Conservation (phyloP, 352 stramenopile genomes). For the Phytophthora tubulina region DNA sequence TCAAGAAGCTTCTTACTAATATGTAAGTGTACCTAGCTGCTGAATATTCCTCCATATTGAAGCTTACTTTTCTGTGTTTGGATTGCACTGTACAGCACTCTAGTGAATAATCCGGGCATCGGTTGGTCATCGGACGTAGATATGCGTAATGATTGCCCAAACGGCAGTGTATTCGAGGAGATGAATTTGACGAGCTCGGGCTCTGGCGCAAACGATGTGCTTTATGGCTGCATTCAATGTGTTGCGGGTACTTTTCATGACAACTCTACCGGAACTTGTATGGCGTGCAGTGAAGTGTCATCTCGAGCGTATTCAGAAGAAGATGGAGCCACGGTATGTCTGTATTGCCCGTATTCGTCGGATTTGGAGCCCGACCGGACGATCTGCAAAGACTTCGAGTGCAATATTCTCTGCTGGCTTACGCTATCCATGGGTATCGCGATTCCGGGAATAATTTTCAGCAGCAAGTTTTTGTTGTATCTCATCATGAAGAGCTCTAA, state of each 20-base stretch:
- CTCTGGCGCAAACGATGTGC: slow-evolving; percentile 21
- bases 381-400: slow-evolving; percentile 56
- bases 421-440: slow-evolving; percentile 61
- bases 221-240: slow-evolving; percentile 76
- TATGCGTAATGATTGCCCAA: slow-evolving; percentile 55
- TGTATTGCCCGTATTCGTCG: slow-evolving; percentile 74
- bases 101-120: slow-evolving; percentile 65
- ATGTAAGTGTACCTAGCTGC: slow-evolving; percentile 43
- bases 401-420: slow-evolving; percentile 73
- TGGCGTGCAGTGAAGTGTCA: slow-evolving; percentile 54
- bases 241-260: slow-evolving; percentile 67
- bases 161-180: slow-evolving; percentile 63
- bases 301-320: slow-evolving; percentile 59
- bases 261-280: slow-evolving; percentile 51
- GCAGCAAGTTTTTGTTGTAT: slow-evolving; percentile 61
- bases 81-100: slow-evolving; percentile 36
- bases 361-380: slow-evolving; percentile 50
- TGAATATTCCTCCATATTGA: neutral
- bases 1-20: slow-evolving; percentile 54
- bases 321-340: slow-evolving; percentile 60
- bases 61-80: neutral
- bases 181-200: slow-evolving; percentile 34
- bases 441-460: slow-evolving; percentile 62
- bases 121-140: slow-evolving; percentile 44
- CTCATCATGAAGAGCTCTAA: slow-evolving; percentile 55